Evolutionary conservation across 192 early-diverging fungal species (phyloP), one percentile per base, ranked within the genome.

Genomic region (Entrophospora sp.): DNA sequence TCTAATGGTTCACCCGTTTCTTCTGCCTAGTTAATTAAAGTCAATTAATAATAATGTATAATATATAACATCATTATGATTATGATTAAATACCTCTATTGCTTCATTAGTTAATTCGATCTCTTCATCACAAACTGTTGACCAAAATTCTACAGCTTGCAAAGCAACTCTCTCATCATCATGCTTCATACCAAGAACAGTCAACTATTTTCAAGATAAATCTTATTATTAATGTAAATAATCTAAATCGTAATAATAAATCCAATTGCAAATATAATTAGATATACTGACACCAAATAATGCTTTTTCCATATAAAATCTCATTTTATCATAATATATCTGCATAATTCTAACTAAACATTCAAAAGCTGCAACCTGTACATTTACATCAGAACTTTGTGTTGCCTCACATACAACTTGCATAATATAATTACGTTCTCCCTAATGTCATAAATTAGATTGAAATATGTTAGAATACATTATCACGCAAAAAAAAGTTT

Each of bases 91-190:
- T 75, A 81, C 84, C 40, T 93, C 88, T 0, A 76, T 69, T 36
- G 77, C 77, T 24, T 91, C 84, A 10, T 78, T 59, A 18, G 81
- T 74, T 18, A 91, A 69, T 48, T 91, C 89, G 55, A 91, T 83
- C 72, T 99, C 97, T 65, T 89, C 89, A 66, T 99, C 97, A 69
- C 92, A 96, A 27, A 99, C 87, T 31, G 96, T 97, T 9, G 94
- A 96, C 97, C 97, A 99, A 73, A 99, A 99, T 79, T 99, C 97
- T 66, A 99, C 88, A 45, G 96, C 96, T 73, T 99, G 97, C 68
- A 95, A 75, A 14, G 89, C 94, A 31, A 99, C 93, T 20, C 87
- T 86, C 52, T 92, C 87, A 56, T 91, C 86, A 42, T 89, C 88
- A 62, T 85, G 79, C 67, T 89, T 90, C 94, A 99, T 96, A 14